phyloP scores from a whole-genome alignment of 2,329 filamentous ascomycete genomes.

The Leptographium flavum region DNA sequence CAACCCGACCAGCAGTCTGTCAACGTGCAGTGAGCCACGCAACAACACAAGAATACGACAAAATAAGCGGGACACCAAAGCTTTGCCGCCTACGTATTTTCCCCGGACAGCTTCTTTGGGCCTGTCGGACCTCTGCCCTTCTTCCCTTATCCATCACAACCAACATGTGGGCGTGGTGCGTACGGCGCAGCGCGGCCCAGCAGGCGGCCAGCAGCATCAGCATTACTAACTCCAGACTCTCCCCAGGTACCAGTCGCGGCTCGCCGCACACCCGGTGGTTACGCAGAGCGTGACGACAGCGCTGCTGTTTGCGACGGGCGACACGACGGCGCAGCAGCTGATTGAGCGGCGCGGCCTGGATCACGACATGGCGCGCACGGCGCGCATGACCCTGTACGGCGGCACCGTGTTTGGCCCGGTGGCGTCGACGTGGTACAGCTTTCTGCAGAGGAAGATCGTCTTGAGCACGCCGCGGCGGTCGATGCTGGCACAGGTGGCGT shows the following conservation, averaged over 20 bases:
- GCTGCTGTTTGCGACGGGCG: constrained; percentile 83
- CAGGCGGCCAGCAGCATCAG: too few relatives aligned
- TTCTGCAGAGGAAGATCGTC: constrained; percentile 57
- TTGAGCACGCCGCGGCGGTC: constrained; percentile 53
- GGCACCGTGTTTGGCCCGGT: constrained; percentile 76
- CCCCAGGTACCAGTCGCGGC: constrained; percentile 68
- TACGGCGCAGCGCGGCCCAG: too few relatives aligned
- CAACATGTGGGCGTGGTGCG: background rate
- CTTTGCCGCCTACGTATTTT: too few relatives aligned
- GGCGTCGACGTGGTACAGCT: constrained; percentile 73
- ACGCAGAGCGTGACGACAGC: constrained; percentile 86
- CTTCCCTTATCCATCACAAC: too few relatives aligned
- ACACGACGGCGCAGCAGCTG: constrained; percentile 78
- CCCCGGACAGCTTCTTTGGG: too few relatives aligned
- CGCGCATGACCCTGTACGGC: constrained; percentile 68
- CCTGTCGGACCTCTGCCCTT: too few relatives aligned
- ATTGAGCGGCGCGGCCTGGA: constrained; percentile 64
- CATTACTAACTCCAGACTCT: too few relatives aligned
- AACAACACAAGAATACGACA: too few relatives aligned
- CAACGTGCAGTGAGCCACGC: too few relatives aligned
- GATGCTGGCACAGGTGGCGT: constrained; percentile 61
- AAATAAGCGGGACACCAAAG: too few relatives aligned
- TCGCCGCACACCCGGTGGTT: constrained; percentile 69
- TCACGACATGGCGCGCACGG: constrained; percentile 60
- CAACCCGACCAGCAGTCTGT: too few relatives aligned